Conservation (phyloP, 1,284 basidiomycete genomes). For the Ganoderma sp. region DNA sequence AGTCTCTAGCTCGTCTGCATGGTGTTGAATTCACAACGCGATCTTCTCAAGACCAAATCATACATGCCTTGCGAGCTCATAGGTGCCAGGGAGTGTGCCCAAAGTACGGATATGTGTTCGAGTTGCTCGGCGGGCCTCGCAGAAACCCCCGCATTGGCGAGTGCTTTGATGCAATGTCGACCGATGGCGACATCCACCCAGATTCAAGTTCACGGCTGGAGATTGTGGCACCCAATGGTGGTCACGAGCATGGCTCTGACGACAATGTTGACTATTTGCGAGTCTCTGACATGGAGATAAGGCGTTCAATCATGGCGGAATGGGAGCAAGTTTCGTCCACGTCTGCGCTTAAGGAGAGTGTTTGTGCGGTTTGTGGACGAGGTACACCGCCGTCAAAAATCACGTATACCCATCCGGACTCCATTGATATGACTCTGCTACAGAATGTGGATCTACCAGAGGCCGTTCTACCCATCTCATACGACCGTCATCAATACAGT, state of each 20-base stretch:
- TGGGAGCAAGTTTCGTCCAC: background rate
- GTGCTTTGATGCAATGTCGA: too few species aligned
- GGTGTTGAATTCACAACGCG: background rate
- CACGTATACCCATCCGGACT: background rate
- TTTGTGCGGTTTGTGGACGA: background rate
- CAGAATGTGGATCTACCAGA: background rate
- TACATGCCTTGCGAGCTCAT: background rate
- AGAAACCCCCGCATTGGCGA: too few species aligned
- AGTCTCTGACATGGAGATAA: background rate
- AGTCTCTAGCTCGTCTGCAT: background rate
- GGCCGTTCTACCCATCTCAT: background rate
- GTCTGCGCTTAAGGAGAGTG: background rate
- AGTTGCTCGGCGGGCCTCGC: background rate
- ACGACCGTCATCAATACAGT: background rate
- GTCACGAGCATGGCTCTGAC: background rate
- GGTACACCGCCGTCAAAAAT: background rate
- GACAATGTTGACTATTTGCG: background rate
- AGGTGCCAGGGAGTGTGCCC: background rate
- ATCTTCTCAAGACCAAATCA: background rate
- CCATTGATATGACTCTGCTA: background rate
- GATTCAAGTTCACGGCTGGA: background rate
- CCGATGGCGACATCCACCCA: background rate
- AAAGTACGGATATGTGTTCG: background rate
- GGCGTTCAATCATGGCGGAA: background rate
- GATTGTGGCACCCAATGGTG: background rate